Evolutionary conservation across 2,329 filamentous ascomycete species (phyloP).

Genomic region (Elsinoe arachidis): DNA sequence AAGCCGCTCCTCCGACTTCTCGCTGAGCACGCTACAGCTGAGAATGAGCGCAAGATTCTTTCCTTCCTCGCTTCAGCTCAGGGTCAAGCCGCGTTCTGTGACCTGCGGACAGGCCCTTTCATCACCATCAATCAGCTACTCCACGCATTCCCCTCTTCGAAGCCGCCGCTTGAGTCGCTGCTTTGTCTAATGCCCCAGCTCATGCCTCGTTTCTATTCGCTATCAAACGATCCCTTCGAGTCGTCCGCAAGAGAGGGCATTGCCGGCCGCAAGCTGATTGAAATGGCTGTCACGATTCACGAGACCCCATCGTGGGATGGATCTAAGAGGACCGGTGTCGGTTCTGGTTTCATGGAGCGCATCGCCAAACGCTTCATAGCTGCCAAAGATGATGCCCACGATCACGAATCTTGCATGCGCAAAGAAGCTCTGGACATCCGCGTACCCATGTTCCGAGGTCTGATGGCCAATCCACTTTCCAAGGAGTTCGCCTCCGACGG

Average conservation of each 20-base stretch:
- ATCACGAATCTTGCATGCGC: slow-evolving; percentile 33
- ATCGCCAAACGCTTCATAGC: slow-evolving; percentile 65
- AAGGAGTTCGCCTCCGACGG: slow-evolving; percentile 87
- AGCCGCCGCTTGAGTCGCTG: slow-evolving; percentile 75
- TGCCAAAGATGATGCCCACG: slow-evolving; percentile 52
- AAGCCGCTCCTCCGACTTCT: slow-evolving; percentile 79
- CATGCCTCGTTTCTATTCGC: slow-evolving; percentile 97
- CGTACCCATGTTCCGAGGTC: slow-evolving; percentile 93
- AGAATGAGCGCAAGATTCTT: slow-evolving; percentile 81
- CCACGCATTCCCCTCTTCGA: slow-evolving; percentile 81
- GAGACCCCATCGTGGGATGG: slow-evolving; percentile 71
- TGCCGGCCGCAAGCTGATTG: slow-evolving; percentile 70
- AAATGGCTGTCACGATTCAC: slow-evolving; percentile 95
- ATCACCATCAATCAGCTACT: slow-evolving; percentile 79
- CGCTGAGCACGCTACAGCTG: slow-evolving; percentile 71
- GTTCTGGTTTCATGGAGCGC: slow-evolving; percentile 87
- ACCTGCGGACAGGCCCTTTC: slow-evolving; percentile 77
- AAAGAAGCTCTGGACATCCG: slow-evolving; percentile 54
- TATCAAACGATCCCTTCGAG: slow-evolving; percentile 90
- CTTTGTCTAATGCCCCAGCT: slow-evolving; percentile 73
- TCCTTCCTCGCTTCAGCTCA: slow-evolving; percentile 79
- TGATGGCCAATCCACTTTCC: slow-evolving; percentile 95
- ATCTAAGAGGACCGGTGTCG: slow-evolving; percentile 64
- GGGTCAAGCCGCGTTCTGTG: slow-evolving; percentile 86
- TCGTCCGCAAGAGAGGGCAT: slow-evolving; percentile 60